A percentile compares a stretch with the other conserved stretches of the same genome.
Evolutionary conservation across 164 flowering plant genomes (phyloP).

Genomic region (Vitis rupestris): DNA sequence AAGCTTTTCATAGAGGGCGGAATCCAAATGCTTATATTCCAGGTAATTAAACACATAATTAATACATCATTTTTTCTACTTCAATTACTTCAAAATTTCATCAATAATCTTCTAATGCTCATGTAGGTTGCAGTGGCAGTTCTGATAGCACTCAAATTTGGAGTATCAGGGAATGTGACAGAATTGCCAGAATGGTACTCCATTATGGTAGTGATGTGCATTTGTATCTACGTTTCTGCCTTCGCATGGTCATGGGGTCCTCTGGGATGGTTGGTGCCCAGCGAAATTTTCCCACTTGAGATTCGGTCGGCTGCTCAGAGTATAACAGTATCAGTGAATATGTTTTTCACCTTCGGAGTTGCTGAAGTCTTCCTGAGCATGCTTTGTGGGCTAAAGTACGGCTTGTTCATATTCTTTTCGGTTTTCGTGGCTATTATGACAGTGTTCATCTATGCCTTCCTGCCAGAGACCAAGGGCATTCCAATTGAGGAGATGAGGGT

Average conservation of each 20-base stretch:
- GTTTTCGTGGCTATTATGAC: neutral
- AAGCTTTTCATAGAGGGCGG: constrained; percentile 6
- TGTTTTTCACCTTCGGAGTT: constrained; percentile 1
- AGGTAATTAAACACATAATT: neutral
- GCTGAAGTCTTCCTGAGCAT: constrained; percentile 1
- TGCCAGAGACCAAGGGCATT: constrained; percentile 4
- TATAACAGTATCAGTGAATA: neutral
- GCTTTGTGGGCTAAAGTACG: constrained; percentile 3
- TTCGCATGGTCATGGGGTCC: constrained; percentile 8
- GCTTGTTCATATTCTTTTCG: neutral
- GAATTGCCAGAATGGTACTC: constrained; percentile 13
- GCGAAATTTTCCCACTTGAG: constrained; percentile 3
- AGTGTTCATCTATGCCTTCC: neutral
- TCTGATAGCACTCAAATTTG: constrained; percentile 10
- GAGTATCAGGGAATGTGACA: constrained; percentile 10
- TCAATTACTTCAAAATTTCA: no score
- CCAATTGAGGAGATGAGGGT: constrained; percentile 3
- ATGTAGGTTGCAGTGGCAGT: constrained; percentile 2
- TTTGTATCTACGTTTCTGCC: neutral
- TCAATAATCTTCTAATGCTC: neutral
- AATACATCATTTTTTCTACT: no score
- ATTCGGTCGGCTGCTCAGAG: constrained; percentile 1
- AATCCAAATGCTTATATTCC: constrained; percentile 8
- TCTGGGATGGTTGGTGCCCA: constrained; percentile 2
- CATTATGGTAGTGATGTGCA: constrained; percentile 7